Conservation (phyloP, 768 basidiomycete genomes). For the Rubroboletus pulcherrimus region DNA sequence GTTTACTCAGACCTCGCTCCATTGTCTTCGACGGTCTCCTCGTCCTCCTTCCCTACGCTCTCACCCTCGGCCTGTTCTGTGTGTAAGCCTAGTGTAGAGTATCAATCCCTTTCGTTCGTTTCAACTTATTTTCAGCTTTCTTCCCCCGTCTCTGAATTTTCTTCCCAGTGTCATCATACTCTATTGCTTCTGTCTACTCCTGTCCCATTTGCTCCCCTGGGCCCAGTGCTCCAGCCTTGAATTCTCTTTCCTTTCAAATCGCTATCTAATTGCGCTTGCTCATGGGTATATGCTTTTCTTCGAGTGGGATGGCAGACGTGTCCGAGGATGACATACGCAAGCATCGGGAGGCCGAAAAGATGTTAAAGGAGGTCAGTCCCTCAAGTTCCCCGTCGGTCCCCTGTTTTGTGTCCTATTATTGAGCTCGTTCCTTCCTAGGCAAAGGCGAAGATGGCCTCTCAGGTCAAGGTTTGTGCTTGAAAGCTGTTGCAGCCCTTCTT, state of each 20-base stretch:
- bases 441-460: constrained; percentile 62
- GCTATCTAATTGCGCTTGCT: background rate
- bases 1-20: constrained; percentile 6
- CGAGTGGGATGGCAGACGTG: constrained; percentile 50
- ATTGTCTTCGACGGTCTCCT: background rate
- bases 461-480: constrained; percentile 66
- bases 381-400: background rate
- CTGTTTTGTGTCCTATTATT: background rate
- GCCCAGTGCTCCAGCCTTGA: constrained; percentile 14
- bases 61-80: constrained; percentile 16
- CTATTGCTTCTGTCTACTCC: background rate
- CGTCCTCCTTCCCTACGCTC: background rate
- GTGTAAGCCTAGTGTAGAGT: constrained; percentile 14
- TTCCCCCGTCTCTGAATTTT: background rate
- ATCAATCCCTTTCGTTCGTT: background rate
- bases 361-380: constrained; percentile 64
- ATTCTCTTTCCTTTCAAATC: constrained; percentile 2
- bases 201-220: background rate
- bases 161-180: background rate
- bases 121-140: background rate
- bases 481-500: background rate
- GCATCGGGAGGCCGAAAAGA: constrained; percentile 72
- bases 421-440: constrained; percentile 43
- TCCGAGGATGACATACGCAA: constrained; percentile 64
- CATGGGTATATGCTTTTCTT: constrained; percentile 83